Percentiles rank a stretch among this genome's conserved stretches.
These are phyloP conservation scores for Colletotrichum graminicola DNA, from an alignment of 2,329 filamentous ascomycete species.

Conservation along the genomic window DNA sequence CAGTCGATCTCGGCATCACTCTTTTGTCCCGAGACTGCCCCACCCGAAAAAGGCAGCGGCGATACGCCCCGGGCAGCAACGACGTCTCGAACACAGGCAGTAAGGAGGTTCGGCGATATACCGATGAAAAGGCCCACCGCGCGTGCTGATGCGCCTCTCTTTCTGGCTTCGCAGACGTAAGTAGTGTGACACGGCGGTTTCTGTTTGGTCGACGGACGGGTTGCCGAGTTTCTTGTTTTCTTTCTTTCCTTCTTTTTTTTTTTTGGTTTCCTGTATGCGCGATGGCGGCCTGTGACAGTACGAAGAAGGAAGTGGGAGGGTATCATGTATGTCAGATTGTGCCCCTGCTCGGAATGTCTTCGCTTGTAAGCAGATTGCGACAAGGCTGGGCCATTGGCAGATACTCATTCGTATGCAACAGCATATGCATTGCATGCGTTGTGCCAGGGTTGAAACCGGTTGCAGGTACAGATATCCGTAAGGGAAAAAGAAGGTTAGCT, in stretches of 20 bases:
- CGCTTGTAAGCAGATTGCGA: slow-evolving; percentile 1
- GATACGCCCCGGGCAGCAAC: background rate
- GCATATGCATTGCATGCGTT: slow-evolving; percentile 10
- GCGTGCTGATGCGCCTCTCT: background rate
- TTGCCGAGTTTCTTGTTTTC: slow-evolving; percentile 21
- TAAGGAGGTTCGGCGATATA: slow-evolving; percentile 7
- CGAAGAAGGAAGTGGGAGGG: slow-evolving; percentile 19
- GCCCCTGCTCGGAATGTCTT: slow-evolving; percentile 24
- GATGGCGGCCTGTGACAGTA: slow-evolving; percentile 9
- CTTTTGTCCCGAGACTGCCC: background rate
- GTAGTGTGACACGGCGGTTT: background rate
- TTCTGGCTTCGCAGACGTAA: background rate
- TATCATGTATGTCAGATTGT: slow-evolving; percentile 36
- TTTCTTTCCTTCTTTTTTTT: background rate
- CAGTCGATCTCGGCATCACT: background rate
- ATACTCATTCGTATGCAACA: background rate
- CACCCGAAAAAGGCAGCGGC: background rate
- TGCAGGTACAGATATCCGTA: background rate
- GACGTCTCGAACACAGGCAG: background rate
- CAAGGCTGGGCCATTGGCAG: slow-evolving; percentile 12
- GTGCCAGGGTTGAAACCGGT: slow-evolving; percentile 10
- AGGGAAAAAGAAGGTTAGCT: slow-evolving; percentile 20
- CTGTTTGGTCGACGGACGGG: slow-evolving; percentile 1
- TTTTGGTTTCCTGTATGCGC: background rate
- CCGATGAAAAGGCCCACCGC: slow-evolving; percentile 12